Evolutionary conservation across 2,329 filamentous ascomycete genomes (phyloP), one percentile per base, ranked within the genome.

Genomic region (Fonsecaea monophora): DNA sequence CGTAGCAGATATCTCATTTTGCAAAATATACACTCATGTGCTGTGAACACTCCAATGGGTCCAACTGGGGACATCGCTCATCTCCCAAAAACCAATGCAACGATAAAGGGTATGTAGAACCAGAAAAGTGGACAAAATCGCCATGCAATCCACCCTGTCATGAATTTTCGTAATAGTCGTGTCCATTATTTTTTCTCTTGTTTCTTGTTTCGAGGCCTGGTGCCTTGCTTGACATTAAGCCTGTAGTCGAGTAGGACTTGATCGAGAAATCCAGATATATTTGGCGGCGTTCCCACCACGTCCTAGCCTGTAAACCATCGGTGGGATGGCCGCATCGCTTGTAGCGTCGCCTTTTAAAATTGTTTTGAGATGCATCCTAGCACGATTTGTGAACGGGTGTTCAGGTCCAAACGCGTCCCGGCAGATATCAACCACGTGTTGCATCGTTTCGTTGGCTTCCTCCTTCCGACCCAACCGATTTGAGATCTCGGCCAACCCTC

Each of bases 341-440:
- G 65, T 53, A 1, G 61, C 54, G 40, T 70, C 68, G 35, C 70
- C 71, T 50, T 72, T 72, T 25, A 65, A 48, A 18, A 72, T 67
- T 12, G 71, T 70, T 61, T 73, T 73, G 40, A 69, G 68, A 61
- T 73, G 71, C 71, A 72, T 70, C 58, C 61, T 70, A 40, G 71
- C 71, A 45, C 71, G 60, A 45, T 67, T 69, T 34, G 68, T 71
- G 60, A 73, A 73, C 15, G 70, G 66, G 45, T 73, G 71, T 30
- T 73, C 70, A 13, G 70, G 66, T 35, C 71, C 71, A 55, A 71
- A 73, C 3, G 69, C 62, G 5, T 72, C 71, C 35, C 65, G 65
- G 65, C 70, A 72, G 12, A 68, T 66, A 18, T 72, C 68, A 34
- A 72, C 70, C 53, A 72, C 71, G 53, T 73, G 58, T 42, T 71